A percentile compares a stretch with the other conserved stretches of the same genome.
These are phyloP conservation scores for Fusarium neocosmosporiellum DNA, from an alignment of 2,329 filamentous ascomycete genomes.

Conservation along the genomic window DNA sequence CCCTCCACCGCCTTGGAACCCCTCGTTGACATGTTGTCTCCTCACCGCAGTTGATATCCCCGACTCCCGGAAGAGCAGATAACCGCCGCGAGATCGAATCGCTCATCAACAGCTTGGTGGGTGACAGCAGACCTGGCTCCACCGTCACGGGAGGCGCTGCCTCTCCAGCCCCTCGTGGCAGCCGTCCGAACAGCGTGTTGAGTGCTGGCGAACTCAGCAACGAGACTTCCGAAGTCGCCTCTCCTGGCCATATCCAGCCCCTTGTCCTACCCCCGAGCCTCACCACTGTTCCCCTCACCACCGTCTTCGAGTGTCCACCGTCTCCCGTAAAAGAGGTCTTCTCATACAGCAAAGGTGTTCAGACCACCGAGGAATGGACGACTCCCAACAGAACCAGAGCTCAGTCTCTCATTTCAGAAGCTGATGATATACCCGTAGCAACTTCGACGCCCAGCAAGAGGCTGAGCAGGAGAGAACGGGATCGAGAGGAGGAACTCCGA, in stretches of 20 bases:
- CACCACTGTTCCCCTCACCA: slow-evolving; percentile 77
- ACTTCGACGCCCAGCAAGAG: slow-evolving; percentile 75
- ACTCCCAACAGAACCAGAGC: slow-evolving; percentile 61
- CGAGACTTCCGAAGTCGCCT: slow-evolving; percentile 72
- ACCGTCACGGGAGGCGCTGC: slow-evolving; percentile 71
- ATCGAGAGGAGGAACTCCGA: slow-evolving; percentile 89
- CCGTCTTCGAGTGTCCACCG: slow-evolving; percentile 83
- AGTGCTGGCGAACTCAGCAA: slow-evolving; percentile 85
- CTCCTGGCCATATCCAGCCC: slow-evolving; percentile 56
- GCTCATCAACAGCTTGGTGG: slow-evolving; percentile 85
- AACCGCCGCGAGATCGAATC: slow-evolving; percentile 82
- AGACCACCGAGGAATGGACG: slow-evolving; percentile 83
- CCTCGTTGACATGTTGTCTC: slow-evolving; percentile 24
- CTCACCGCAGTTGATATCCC: slow-evolving; percentile 65
- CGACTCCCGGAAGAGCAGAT: slow-evolving; percentile 76
- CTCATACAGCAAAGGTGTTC: slow-evolving; percentile 96
- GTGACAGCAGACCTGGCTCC: slow-evolving; percentile 78
- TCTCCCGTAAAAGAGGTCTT: slow-evolving; percentile 85
- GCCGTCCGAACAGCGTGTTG: slow-evolving; percentile 86
- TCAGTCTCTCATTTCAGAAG: slow-evolving; percentile 63
- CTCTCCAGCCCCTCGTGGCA: slow-evolving; percentile 76
- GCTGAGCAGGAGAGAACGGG: slow-evolving; percentile 80
- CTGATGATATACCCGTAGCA: slow-evolving; percentile 66
- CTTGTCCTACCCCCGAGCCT: slow-evolving; percentile 72
- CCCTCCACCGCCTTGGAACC: slow-evolving; percentile 26